Evolutionary conservation across 768 basidiomycete genomes (phyloP).

Genomic region (Agrocybe pediades): DNA sequence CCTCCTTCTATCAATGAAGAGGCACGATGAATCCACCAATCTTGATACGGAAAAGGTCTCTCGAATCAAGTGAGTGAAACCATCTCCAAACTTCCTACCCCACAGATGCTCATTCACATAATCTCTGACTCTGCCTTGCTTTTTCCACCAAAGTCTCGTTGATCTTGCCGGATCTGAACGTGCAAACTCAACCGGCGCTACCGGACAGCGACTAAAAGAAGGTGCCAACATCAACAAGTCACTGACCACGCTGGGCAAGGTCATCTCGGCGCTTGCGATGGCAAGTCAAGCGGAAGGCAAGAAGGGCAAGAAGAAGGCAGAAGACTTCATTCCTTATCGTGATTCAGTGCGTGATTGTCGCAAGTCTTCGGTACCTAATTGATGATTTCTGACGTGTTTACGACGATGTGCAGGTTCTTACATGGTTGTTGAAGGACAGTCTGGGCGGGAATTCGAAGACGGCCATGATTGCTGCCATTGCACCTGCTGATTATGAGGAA

Average conservation of each 20-base stretch:
- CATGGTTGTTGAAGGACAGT: slow-evolving; percentile 98
- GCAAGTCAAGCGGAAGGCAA: slow-evolving; percentile 67
- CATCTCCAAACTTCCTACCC: slow-evolving; percentile 2
- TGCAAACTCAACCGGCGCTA: slow-evolving; percentile 97
- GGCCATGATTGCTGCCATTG: slow-evolving; percentile 99
- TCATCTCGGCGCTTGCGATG: slow-evolving; percentile 87
- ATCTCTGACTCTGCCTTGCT: slow-evolving; percentile 7
- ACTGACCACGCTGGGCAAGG: slow-evolving; percentile 95
- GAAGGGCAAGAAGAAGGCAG: slow-evolving; percentile 88
- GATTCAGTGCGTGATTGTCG: slow-evolving; percentile 74
- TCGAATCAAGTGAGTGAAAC: slow-evolving; percentile 72
- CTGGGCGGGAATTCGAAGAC: slow-evolving; percentile 97
- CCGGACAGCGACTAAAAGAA: slow-evolving; percentile 94
- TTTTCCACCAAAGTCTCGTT: slow-evolving; percentile 60
- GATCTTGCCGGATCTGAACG: slow-evolving; percentile 97
- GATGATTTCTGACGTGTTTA: slow-evolving; percentile 10
- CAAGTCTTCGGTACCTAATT: slow-evolving; percentile 7
- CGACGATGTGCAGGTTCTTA: slow-evolving; percentile 68
- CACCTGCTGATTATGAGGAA: slow-evolving; percentile 98
- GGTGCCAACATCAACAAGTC: slow-evolving; percentile 99
- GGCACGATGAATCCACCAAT: slow-evolving; percentile 80
- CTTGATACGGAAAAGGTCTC: slow-evolving; percentile 99
- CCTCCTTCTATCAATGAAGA: slow-evolving; percentile 89
- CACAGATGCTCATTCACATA: slow-evolving; percentile 2
- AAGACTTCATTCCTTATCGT: slow-evolving; percentile 95